Evolutionary conservation across 1,284 basidiomycete genomes (phyloP), one percentile per base, ranked within the genome.

Genomic region (Phenoliferia sp.): DNA sequence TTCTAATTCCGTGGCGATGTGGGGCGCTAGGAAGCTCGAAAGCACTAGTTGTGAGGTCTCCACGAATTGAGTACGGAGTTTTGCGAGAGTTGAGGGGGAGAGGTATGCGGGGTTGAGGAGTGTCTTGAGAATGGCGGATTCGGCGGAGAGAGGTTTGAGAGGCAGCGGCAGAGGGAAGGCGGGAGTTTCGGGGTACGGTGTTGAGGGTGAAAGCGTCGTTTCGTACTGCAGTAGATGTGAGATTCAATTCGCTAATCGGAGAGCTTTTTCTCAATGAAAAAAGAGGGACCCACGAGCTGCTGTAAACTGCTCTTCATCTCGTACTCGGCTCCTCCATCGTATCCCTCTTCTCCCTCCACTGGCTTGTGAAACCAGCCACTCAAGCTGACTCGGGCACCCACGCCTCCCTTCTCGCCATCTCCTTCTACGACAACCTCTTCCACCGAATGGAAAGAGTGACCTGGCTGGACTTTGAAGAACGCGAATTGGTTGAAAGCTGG

Each of bases 401-500:
- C 88, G 44, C 87, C 80, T 0, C 87, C 87, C 69, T 89, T 88
- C 72, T 87, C 84, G 1, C 86, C 87, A 69, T 90, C 88, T 22
- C 81, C 84, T 10, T 69, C 57, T 0, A 92, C 88, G n/a, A 94
- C 86, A 29, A 98, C 95, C 79, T 99, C 95, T 77, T 98, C 92
- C 9, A 99, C 95, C 0, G 93, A 91, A 80, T 99, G 95, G 82
- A 98, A 98, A 76, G 93, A 97, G 78, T 86, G 84, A 0, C 95
- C 92, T 0, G 85, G 85, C 73, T 85, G 83, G 48, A 82, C 81
- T 77, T 92, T 90, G 79, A 99, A 99, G 80, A 98, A 93, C 52
- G 96, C 87, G 76, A 97, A 94, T 74, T 98, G 94, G 76, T 97
- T 96, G 93, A 94, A 98, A 73, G 88, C 88, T 17, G 91, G 90